Conservation (phyloP, 257 asterid species). For the Solanum virginianum region DNA sequence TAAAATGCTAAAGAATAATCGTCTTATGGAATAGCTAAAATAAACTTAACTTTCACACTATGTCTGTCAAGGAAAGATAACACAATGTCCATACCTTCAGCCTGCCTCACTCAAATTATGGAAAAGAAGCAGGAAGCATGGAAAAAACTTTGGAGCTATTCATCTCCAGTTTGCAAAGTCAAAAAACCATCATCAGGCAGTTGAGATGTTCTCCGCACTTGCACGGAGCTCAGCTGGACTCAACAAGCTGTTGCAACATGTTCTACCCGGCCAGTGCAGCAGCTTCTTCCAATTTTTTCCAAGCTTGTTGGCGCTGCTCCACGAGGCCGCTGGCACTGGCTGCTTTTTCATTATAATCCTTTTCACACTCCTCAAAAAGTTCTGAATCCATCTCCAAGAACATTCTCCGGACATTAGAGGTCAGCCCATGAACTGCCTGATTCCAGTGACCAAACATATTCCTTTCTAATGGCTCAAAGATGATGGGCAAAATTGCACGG, state of each 20-base stretch:
- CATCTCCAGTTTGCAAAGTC: not conserved
- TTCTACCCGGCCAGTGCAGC: conserved; percentile 23
- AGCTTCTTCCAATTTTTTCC: conserved; percentile 81
- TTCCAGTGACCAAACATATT: conserved; percentile 78
- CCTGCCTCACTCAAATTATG: not conserved
- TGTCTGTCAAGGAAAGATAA: not conserved
- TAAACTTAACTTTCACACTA: not conserved
- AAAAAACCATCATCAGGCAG: not conserved
- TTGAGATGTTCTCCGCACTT: not conserved
- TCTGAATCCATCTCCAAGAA: conserved; percentile 77
- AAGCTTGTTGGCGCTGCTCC: conserved; percentile 40
- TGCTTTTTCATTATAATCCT: conserved; percentile 44
- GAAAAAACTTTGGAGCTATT: not conserved
- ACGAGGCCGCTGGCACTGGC: conserved; percentile 38
- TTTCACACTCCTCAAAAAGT: conserved; percentile 68
- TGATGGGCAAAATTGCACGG: conserved; percentile 55
- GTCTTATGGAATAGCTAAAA: not conserved
- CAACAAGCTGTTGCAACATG: not conserved
- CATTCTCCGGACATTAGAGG: conserved; percentile 71
- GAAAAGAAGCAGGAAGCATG: conserved; percentile 1
- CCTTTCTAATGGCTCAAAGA: conserved; percentile 63
- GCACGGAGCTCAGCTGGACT: not conserved
- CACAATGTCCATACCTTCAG: not conserved
- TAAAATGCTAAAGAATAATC: not conserved
- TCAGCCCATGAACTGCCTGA: conserved; percentile 71